Evolutionary conservation across 257 asterid species (phyloP).

Genomic region (Plectranthus barbatus): DNA sequence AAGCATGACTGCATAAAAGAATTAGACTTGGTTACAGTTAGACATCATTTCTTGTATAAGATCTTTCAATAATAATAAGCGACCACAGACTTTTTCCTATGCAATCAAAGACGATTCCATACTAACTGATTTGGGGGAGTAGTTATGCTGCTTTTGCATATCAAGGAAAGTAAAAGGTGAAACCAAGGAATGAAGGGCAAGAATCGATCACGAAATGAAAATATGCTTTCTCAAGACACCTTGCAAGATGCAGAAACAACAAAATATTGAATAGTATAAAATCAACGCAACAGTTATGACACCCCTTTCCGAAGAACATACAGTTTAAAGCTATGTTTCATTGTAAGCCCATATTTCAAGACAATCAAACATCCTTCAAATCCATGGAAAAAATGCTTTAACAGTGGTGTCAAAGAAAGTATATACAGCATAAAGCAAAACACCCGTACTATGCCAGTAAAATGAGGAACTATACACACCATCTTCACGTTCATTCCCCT

Average conservation of each 20-base stretch:
- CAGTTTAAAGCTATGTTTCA: background rate
- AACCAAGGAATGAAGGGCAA: background rate
- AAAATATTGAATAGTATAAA: background rate
- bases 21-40: conserved; percentile 5
- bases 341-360: background rate
- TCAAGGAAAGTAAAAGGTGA: background rate
- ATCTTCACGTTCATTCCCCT: conserved; percentile 81
- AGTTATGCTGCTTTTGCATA: background rate
- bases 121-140: background rate
- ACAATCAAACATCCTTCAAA: background rate
- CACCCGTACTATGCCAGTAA: background rate
- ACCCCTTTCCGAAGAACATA: background rate
- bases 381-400: background rate
- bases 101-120: background rate
- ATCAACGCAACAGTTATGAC: background rate
- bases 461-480: conserved; percentile 33
- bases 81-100: background rate
- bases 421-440: background rate
- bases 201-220: background rate
- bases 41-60: background rate
- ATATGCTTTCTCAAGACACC: background rate
- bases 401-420: background rate
- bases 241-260: background rate
- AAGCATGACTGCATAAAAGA: conserved; percentile 58
- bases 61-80: background rate